Conservation (phyloP, 2,329 filamentous ascomycete genomes). For the Diaporthe aspalathi region DNA sequence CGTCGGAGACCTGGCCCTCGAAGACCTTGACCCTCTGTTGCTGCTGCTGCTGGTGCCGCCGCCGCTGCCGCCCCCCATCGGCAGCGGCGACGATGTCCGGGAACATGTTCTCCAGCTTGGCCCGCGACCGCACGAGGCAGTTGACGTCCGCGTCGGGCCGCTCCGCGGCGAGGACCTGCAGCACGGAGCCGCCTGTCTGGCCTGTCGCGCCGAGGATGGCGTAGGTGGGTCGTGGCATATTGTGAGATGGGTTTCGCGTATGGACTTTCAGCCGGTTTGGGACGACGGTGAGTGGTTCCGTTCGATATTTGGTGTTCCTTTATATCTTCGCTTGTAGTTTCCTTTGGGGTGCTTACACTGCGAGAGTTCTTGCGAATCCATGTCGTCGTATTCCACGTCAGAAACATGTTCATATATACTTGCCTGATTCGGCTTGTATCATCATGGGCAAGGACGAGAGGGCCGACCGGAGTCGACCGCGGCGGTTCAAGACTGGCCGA, state of each 20-base stretch:
- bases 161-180: not conserved
- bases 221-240: slow-evolving; percentile 30
- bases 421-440: not conserved
- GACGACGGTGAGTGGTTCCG: not conserved
- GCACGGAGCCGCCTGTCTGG: slow-evolving; percentile 20
- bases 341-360: no score
- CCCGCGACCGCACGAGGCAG: slow-evolving; percentile 12
- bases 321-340: no score
- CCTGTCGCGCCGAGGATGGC: slow-evolving; percentile 29
- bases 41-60: not conserved
- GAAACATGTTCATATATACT: not conserved
- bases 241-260: slow-evolving; percentile 37
- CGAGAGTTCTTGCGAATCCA: not conserved
- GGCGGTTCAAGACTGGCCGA: slow-evolving; percentile 16
- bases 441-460: not conserved
- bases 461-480: not conserved
- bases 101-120: slow-evolving; percentile 29
- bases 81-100: not conserved
- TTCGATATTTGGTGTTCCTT: not conserved
- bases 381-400: not conserved
- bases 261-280: no score
- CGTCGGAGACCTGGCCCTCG: slow-evolving; percentile 1
- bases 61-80: no score
- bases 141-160: slow-evolving; percentile 7
- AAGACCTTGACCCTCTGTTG: not conserved